Evolutionary conservation across 2,329 filamentous ascomycete genomes (phyloP).

Genomic region (Zarea fungicola): DNA sequence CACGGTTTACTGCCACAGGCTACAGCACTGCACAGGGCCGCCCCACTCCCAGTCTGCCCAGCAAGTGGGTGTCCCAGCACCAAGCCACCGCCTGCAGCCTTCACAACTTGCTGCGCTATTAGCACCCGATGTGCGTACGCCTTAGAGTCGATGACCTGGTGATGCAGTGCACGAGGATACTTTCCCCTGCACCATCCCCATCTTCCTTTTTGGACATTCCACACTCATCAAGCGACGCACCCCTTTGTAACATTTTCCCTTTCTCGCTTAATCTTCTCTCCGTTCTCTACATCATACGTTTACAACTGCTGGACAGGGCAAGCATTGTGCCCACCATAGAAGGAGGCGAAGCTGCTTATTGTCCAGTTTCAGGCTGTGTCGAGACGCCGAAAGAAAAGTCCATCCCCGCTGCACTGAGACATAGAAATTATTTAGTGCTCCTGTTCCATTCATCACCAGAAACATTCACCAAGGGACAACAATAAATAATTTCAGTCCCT

Average conservation of each 20-base stretch:
- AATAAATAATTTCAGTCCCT: neutral
- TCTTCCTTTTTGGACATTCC: constrained; percentile 1
- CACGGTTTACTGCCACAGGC: too few relatives aligned
- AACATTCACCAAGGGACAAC: neutral
- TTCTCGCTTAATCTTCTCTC: neutral
- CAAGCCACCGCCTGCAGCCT: too few relatives aligned
- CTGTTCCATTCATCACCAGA: too few relatives aligned
- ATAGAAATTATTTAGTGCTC: too few relatives aligned
- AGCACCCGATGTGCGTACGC: too few relatives aligned
- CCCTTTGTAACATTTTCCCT: neutral
- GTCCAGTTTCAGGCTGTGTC: neutral
- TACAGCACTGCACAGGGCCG: too few relatives aligned
- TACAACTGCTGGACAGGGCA: neutral
- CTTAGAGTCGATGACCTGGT: constrained; percentile 12
- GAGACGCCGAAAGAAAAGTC: neutral
- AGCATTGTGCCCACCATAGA: neutral
- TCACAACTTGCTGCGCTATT: too few relatives aligned
- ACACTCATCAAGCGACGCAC: too few relatives aligned
- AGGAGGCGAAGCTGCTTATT: neutral
- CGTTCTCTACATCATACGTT: neutral
- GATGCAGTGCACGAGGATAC: constrained; percentile 5
- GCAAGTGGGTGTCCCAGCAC: too few relatives aligned
- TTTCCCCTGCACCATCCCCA: neutral
- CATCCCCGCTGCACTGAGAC: neutral
- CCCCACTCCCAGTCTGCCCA: too few relatives aligned